Conservation (phyloP, 2,329 filamentous ascomycete genomes). For the Monilinia laxa region DNA sequence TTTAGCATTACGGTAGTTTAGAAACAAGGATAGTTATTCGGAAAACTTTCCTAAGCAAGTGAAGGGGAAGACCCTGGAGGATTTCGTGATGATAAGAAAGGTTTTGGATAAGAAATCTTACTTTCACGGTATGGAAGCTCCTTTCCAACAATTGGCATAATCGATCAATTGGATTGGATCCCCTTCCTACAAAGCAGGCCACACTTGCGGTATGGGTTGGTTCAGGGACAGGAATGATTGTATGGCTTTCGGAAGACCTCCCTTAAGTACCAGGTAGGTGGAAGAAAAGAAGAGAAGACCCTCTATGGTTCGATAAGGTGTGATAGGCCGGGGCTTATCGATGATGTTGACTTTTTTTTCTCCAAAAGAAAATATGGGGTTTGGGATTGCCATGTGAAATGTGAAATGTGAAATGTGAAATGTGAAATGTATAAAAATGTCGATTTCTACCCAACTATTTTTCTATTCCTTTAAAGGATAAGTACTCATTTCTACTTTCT, state of each 20-base stretch:
- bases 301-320: conserved; percentile 4
- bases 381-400: conserved; percentile 3
- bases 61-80: neutral
- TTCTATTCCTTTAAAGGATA: neutral
- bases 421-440: neutral
- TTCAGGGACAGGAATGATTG: too few relatives aligned
- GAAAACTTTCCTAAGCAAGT: neutral
- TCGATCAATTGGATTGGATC: too few relatives aligned
- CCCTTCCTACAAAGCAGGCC: too few relatives aligned
- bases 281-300: neutral
- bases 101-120: too few relatives aligned
- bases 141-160: too few relatives aligned
- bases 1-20: neutral
- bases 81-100: too few relatives aligned
- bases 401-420: too few relatives aligned
- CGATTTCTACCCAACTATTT: neutral
- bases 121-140: too few relatives aligned
- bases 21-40: neutral
- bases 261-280: too few relatives aligned
- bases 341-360: neutral
- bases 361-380: conserved; percentile 5
- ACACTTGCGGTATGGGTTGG: too few relatives aligned
- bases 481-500: neutral
- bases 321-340: conserved; percentile 4
- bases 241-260: neutral